Base-by-base conservation (phyloP, 2,329 filamentous ascomycete genomes). In the Amauroascus niger region DNA sequence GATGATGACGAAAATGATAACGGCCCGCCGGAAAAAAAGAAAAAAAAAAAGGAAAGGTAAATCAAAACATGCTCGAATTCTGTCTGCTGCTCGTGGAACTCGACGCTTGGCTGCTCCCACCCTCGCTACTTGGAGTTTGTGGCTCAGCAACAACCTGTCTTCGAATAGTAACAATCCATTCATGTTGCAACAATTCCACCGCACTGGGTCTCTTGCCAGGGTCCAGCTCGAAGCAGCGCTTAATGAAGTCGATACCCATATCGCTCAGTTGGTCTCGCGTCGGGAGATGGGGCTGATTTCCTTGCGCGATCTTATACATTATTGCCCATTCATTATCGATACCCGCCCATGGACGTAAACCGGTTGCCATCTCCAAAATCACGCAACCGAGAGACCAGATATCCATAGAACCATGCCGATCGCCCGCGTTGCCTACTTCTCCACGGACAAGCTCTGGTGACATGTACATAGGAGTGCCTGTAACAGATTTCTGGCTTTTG, bases 401-500 rank as follows among this genome's bases (percentile, higher is more conserved):
- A 58, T 84, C 81, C 14, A 82, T 72, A 14, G 77, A 74, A 59
- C 93, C 91, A 55, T 89, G 84, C 60, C 87, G 85, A 52, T 87
- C 86, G 11, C 83, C 76, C 28, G 70, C 83, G 48, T 86, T 86
- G 2, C 83, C 75, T 66, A 83, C 83, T 60, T 90, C 85, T 54
- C 93, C 93, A 64, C 90, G 94, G 74, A 98, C 97, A 39, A 96
- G 88, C 74, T 98, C 93, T 4, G 93, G 93, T 6, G 93, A 97
- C 93, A 98, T 98, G 76, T 98, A 98, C 93, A 98, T 98, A 2
- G 93, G 93, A 9, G 93, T 98, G 61, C 93, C 93, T 18, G 90
- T 95, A 84, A 97, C 96, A 33, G 87, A 93, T 66, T 89, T 86
- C 70, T 95, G 90, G 47, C 84, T 79, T 51, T 71, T 71, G 52